These are phyloP conservation scores for Aulographum hederae DNA, from an alignment of 2,329 filamentous ascomycete genomes.

Conservation along the genomic window DNA sequence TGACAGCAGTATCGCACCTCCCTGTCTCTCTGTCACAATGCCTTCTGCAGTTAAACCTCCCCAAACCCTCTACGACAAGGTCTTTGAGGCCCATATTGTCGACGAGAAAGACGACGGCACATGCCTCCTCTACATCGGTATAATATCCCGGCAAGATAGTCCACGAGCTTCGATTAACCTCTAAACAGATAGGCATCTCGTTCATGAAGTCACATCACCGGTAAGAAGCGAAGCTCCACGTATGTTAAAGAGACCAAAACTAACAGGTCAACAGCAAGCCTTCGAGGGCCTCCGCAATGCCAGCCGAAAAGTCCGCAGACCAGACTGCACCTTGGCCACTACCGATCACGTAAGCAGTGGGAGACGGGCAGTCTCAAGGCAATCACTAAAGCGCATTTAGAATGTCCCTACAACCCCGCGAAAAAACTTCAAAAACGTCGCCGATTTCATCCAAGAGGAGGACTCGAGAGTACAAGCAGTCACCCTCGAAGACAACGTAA, in stretches of 20 bases:
- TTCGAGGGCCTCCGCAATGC: constrained; percentile 92
- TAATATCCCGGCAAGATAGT: constrained; percentile 12
- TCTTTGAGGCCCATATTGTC: constrained; percentile 85
- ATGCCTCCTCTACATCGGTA: constrained; percentile 82
- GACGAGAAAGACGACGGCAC: constrained; percentile 92
- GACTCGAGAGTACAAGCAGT: constrained; percentile 88
- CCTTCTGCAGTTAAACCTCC: constrained; percentile 54
- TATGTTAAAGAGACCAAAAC: no score
- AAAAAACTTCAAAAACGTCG: constrained; percentile 86
- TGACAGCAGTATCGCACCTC: no score
- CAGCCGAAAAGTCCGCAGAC: constrained; percentile 69
- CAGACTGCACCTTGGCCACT: constrained; percentile 91
- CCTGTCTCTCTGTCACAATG: constrained; percentile 50
- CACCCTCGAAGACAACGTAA: constrained; percentile 93
- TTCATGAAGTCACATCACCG: constrained; percentile 96
- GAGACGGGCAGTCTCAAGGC: constrained; percentile 1
- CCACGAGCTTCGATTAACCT: constrained; percentile 8
- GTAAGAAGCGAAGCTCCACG: no score
- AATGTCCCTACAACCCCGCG: constrained; percentile 86
- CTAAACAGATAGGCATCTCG: constrained; percentile 66
- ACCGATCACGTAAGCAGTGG: constrained; percentile 68
- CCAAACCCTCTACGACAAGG: constrained; percentile 92
- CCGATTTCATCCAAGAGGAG: constrained; percentile 82
- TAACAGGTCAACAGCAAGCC: constrained; percentile 63
- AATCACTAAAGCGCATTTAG: constrained; percentile 24